phyloP scores from a whole-genome alignment of 306 rosid genomes.

The Rosa lucieae region DNA sequence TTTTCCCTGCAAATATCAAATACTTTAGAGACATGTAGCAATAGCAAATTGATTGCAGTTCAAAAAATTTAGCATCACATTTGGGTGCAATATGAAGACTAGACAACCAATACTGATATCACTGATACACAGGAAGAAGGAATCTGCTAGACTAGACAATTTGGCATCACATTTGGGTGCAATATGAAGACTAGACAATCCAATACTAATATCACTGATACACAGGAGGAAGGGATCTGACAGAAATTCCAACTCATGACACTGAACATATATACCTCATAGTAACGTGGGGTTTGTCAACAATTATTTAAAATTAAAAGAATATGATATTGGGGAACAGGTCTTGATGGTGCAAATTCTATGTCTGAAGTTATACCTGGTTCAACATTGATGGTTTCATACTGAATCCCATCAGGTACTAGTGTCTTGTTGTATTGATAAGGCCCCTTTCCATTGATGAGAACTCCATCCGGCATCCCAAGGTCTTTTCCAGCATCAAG shows the following conservation, averaged over 20 bases:
- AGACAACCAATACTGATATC: not conserved
- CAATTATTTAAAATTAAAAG: not conserved
- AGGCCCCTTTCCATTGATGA: constrained; percentile 95
- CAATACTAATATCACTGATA: not conserved
- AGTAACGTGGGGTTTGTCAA: not conserved
- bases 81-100: not conserved
- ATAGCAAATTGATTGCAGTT: not conserved
- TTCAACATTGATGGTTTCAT: constrained; percentile 59
- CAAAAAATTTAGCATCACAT: not conserved
- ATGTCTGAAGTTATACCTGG: constrained; percentile 52
- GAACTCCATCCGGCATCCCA: constrained; percentile 90
- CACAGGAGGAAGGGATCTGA: not conserved
- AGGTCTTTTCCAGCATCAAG: constrained; percentile 72
- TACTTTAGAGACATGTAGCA: not conserved
- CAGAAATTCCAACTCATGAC: not conserved
- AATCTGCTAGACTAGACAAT: no score
- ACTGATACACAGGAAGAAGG: not conserved
- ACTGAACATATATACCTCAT: not conserved
- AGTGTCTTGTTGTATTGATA: constrained; percentile 74
- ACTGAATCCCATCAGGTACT: constrained; percentile 58
- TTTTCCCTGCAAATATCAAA: constrained; percentile 61
- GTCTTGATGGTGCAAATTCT: not conserved
- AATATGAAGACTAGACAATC: not conserved
- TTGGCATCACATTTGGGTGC: no score
- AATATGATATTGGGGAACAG: not conserved